A percentile compares a stretch with the other conserved stretches of the same genome.
Evolutionary conservation across 257 asterid species (phyloP).

Genomic region (Schizonepeta tenuifolia): DNA sequence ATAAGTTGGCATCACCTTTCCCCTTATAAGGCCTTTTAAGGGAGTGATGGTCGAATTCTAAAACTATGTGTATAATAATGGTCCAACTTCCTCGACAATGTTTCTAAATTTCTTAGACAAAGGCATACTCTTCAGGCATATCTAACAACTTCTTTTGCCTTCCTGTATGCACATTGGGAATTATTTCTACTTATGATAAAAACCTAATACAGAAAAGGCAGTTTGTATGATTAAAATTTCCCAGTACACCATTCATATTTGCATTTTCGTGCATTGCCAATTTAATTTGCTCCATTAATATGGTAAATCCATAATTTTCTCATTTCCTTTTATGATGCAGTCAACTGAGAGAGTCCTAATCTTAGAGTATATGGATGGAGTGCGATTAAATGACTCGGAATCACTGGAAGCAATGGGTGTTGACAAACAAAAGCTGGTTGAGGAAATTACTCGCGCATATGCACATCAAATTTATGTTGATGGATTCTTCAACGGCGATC

Average conservation of each 20-base stretch:
- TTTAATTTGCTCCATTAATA: not conserved
- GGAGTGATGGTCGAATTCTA: no score
- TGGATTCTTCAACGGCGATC: slow-evolving; percentile 99
- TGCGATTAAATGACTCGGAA: slow-evolving; percentile 79
- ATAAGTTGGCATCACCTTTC: no score
- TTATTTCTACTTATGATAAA: not conserved
- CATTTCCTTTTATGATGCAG: slow-evolving; percentile 45
- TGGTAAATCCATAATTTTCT: slow-evolving; percentile 22
- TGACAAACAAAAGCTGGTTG: slow-evolving; percentile 91
- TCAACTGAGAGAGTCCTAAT: slow-evolving; percentile 91
- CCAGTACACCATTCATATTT: not conserved
- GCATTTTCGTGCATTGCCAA: slow-evolving; percentile 21
- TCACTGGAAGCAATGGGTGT: slow-evolving; percentile 78
- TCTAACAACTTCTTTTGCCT: slow-evolving; percentile 20
- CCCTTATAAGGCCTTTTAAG: no score
- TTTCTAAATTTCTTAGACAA: not conserved
- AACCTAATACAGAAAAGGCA: not conserved
- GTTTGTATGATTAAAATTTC: slow-evolving; percentile 5
- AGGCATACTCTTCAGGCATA: slow-evolving; percentile 11
- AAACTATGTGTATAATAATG: no score
- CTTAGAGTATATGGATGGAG: slow-evolving; percentile 95
- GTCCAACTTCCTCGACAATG: no score
- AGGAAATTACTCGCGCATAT: slow-evolving; percentile 96
- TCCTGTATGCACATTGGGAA: slow-evolving; percentile 12
- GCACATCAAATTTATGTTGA: slow-evolving; percentile 98